Conservation (phyloP, 306 rosid genomes). For the Bauhinia variegata region DNA sequence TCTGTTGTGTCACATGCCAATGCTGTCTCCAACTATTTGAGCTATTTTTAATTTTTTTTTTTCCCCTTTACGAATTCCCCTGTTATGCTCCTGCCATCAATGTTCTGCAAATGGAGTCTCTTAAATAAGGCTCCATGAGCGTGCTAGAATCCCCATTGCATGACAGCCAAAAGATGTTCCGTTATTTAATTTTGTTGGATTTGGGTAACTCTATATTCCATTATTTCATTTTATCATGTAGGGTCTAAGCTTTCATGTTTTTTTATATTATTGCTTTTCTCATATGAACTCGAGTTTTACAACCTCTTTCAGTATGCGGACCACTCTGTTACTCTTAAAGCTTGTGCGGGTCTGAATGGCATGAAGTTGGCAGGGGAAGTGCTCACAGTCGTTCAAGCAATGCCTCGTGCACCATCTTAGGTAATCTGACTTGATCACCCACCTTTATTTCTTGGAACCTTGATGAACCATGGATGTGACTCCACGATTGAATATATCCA, state of each 20-base stretch:
- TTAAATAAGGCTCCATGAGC: too few relatives aligned
- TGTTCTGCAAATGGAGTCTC: too few relatives aligned
- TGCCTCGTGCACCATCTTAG: constrained; percentile 49
- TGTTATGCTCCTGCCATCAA: too few relatives aligned
- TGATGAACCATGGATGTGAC: constrained; percentile 20
- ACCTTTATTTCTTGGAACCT: constrained; percentile 8
- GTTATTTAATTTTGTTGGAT: constrained; percentile 21
- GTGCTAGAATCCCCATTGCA: too few relatives aligned
- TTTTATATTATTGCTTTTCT: background rate
- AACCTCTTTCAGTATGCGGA: constrained; percentile 68
- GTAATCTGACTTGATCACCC: constrained; percentile 43
- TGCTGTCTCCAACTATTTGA: too few relatives aligned
- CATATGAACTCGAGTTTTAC: constrained; percentile 38
- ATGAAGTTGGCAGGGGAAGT: constrained; percentile 79
- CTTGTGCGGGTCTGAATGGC: constrained; percentile 91
- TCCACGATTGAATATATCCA: constrained; percentile 18
- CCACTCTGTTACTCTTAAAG: constrained; percentile 74
- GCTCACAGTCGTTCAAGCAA: constrained; percentile 75
- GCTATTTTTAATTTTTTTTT: too few relatives aligned
- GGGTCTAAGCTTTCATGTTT: background rate
- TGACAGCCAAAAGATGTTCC: constrained; percentile 8
- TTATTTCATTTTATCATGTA: background rate
- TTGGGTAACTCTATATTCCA: background rate
- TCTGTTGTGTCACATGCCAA: too few relatives aligned
- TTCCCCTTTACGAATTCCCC: too few relatives aligned